phyloP scores from a whole-genome alignment of 208 protist species.

The Acanthamoeba healyi region DNA sequence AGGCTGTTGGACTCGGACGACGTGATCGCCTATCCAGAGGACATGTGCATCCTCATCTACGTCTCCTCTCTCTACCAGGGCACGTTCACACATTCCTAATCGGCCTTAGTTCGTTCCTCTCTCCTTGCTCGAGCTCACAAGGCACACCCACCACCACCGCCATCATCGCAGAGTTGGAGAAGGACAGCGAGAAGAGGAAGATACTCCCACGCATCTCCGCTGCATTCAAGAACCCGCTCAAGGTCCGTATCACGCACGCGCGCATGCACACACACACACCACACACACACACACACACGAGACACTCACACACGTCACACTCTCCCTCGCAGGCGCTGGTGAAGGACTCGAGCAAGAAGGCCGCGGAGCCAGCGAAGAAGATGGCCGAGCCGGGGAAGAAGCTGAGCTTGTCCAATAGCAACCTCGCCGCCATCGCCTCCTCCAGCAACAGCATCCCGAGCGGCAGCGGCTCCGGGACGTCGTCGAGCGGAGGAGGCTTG shows the following conservation, averaged over 20 bases:
- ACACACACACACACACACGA: too few species aligned
- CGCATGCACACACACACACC: neutral
- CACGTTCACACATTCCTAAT: neutral
- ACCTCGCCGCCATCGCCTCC: neutral
- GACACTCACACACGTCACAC: neutral
- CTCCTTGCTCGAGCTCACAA: too few species aligned
- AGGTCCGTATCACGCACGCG: neutral
- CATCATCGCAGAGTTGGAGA: constrained; percentile 48
- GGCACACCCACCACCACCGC: too few species aligned
- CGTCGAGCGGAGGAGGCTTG: neutral
- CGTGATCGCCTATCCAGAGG: constrained; percentile 48
- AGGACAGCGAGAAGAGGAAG: constrained; percentile 46
- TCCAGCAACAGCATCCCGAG: neutral
- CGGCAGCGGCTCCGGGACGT: neutral
- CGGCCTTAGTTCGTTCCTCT: neutral
- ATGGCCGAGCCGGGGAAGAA: neutral
- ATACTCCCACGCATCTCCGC: neutral
- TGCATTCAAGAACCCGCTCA: constrained; percentile 20
- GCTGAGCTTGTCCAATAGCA: constrained; percentile 5
- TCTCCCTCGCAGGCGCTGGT: neutral
- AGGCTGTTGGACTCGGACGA: constrained; percentile 19
- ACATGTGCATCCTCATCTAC: constrained; percentile 58
- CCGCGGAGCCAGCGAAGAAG: too few species aligned
- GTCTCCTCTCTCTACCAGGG: constrained; percentile 49
- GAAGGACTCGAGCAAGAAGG: neutral